Percentiles rank a stretch among this genome's conserved stretches.
Evolutionary conservation across 352 stramenopile species (phyloP).

Genomic region (Globisporangium sylvaticum): DNA sequence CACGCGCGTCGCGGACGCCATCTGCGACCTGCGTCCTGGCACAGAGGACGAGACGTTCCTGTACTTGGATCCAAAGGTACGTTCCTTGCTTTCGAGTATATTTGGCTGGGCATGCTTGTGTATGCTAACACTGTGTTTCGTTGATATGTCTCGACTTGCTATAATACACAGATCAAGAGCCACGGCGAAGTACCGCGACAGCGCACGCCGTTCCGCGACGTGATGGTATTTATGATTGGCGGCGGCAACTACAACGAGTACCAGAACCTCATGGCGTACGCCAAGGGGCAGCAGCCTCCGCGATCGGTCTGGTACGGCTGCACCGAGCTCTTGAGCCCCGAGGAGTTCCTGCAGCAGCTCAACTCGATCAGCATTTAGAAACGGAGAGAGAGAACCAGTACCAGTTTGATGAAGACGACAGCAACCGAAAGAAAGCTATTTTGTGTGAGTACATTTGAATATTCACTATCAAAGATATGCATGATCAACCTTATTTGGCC

Average conservation of each 20-base stretch:
- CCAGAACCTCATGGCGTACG: slow-evolving; percentile 82
- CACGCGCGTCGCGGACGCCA: slow-evolving; percentile 74
- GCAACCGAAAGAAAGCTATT: neutral
- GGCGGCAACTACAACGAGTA: slow-evolving; percentile 88
- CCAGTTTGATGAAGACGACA: neutral
- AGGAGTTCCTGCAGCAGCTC: slow-evolving; percentile 88
- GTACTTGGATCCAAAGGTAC: slow-evolving; percentile 83
- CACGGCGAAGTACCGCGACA: slow-evolving; percentile 67
- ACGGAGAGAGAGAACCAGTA: neutral
- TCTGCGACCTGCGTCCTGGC: slow-evolving; percentile 76
- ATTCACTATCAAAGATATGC: neutral
- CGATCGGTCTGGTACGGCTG: slow-evolving; percentile 86
- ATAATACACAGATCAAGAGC: slow-evolving; percentile 52
- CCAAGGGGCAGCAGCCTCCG: slow-evolving; percentile 59
- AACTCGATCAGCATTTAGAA: slow-evolving; percentile 55
- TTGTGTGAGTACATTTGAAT: neutral
- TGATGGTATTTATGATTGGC: slow-evolving; percentile 88
- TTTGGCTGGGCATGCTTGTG: neutral
- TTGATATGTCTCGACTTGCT: neutral
- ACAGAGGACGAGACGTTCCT: slow-evolving; percentile 83
- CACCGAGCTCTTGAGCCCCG: slow-evolving; percentile 85
- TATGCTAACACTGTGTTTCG: neutral
- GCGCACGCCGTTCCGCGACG: slow-evolving; percentile 73
- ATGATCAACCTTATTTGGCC: neutral
- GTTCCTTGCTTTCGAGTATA: neutral